Base-by-base conservation (phyloP, 2,329 filamentous ascomycete genomes). In the Aspergillus sp. region DNA sequence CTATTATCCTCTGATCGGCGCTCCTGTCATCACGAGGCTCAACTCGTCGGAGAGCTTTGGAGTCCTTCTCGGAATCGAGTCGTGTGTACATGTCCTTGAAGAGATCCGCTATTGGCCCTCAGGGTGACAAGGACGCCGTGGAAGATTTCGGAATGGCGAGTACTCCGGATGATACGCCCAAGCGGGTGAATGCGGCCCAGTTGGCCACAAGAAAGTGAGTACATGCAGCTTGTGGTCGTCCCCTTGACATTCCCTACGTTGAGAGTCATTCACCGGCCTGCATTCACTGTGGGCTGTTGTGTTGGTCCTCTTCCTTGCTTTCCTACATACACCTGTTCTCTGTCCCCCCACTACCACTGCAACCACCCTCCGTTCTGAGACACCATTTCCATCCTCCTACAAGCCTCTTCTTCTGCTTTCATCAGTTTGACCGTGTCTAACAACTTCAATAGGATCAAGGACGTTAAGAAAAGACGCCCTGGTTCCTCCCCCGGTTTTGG, bases 151-250 rank as follows among this genome's bases (percentile, higher is more conserved):
- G 53, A 8, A 60, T 61, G 58, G 55, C 57, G 30, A 58, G 57
- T 19, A 60, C 59, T 33, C 55, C 57, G 16, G 60, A 59, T 29
- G 68, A 71, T 2, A 57, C 60, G 43, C 63, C 65, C 15, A 60
- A 65, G 44, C 63, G 61, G 53, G 70, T 71, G 20, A 73, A 69
- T 16, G 69, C 70, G 24, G 69, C 70, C 24, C 70, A 74, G 53
- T 31, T 73, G 54, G 70, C 71, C 19, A 57, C 53, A 38, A 64
- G 71, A 58, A 73, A 67, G 71, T 74, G 29, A 40, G 40, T 42
- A 34, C 31, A 44, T 39, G 34, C 39, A 25, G 37, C 44, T 40
- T 22, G 19, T n/a, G n/a, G n/a, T n/a, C n/a, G n/a, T n/a, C n/a
- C n/a, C n/a, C n/a, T n/a, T n/a, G n/a, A n/a, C n/a, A n/a, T n/a